These are phyloP conservation scores for Carex arenaria DNA, from an alignment of 202 grass and related monocot species.

Conservation along the genomic window DNA sequence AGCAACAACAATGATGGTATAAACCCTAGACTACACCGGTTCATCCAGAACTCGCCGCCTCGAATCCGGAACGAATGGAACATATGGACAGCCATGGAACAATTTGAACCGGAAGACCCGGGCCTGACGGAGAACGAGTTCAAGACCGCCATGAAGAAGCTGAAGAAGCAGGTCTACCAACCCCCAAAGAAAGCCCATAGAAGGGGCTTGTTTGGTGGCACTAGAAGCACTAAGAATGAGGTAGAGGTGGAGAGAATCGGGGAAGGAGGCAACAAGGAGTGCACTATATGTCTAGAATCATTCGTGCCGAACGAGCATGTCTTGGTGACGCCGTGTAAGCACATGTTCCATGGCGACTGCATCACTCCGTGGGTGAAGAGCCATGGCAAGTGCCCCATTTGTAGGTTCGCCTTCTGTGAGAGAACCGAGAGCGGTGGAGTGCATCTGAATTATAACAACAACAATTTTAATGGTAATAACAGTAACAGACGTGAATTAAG, in stretches of 20 bases:
- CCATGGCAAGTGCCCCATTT: slow-evolving; percentile 49
- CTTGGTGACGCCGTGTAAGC: slow-evolving; percentile 53
- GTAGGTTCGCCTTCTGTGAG: slow-evolving; percentile 33
- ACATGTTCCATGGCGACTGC: slow-evolving; percentile 58
- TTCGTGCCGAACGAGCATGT: slow-evolving; percentile 50
- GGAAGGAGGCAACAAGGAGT: slow-evolving; percentile 24
- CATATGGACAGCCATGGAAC: not conserved
- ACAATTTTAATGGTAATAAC: not conserved
- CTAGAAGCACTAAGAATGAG: slow-evolving; percentile 6
- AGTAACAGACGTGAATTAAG: not conserved
- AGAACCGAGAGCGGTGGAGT: slow-evolving; percentile 16
- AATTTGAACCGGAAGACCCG: not conserved
- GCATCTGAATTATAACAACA: slow-evolving; percentile 3
- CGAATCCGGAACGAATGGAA: slow-evolving; percentile 42
- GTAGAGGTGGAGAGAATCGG: not conserved
- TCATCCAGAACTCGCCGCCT: slow-evolving; percentile 38
- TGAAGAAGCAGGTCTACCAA: slow-evolving; percentile 45
- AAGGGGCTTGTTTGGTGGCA: slow-evolving; percentile 15
- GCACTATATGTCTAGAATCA: slow-evolving; percentile 56
- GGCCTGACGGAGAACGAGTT: slow-evolving; percentile 41
- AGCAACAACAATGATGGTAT: slow-evolving; percentile 1
- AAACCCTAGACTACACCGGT: slow-evolving; percentile 24
- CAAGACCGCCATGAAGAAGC: slow-evolving; percentile 46
- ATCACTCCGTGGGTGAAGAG: slow-evolving; percentile 55
- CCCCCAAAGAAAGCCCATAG: not conserved